Conservation (phyloP, 2,329 filamentous ascomycete genomes). For the Aspergillus tubingensis region DNA sequence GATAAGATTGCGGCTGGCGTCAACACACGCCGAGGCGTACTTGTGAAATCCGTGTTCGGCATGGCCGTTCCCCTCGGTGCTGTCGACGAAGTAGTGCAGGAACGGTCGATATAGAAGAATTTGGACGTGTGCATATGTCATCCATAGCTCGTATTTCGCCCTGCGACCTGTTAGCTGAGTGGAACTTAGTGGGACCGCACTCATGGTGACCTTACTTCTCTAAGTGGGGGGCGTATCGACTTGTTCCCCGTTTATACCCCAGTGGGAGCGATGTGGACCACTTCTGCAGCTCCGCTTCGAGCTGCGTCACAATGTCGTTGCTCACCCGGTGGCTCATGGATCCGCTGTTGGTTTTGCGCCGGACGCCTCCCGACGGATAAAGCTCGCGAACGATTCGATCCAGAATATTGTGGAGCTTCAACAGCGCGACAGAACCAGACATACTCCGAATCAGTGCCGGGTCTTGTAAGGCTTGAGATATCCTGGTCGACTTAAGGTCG, state of each 20-base stretch:
- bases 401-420: constrained; percentile 11
- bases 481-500: not conserved
- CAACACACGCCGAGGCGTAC: constrained; percentile 12
- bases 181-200: not conserved
- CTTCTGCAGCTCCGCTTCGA: constrained; percentile 10
- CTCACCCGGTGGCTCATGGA: constrained; percentile 11
- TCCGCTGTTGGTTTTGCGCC: not conserved
- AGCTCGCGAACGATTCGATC: constrained; percentile 6
- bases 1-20: constrained; percentile 18
- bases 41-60: constrained; percentile 3
- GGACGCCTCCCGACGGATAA: constrained; percentile 6
- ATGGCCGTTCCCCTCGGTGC: not conserved
- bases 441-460: not conserved
- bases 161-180: not conserved
- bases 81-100: constrained; percentile 7
- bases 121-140: constrained; percentile 13
- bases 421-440: not conserved
- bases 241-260: not conserved
- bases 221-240: not conserved
- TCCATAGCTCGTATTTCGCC: constrained; percentile 12
- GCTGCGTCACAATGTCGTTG: constrained; percentile 2
- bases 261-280: constrained; percentile 8
- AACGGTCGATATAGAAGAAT: constrained; percentile 17
- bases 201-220: not conserved
- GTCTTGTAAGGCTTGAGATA: not conserved